A percentile compares a stretch with the other conserved stretches of the same genome.
phyloP scores from a whole-genome alignment of 805 yeast genomes.

The Saccharomycopsis fermentans region DNA sequence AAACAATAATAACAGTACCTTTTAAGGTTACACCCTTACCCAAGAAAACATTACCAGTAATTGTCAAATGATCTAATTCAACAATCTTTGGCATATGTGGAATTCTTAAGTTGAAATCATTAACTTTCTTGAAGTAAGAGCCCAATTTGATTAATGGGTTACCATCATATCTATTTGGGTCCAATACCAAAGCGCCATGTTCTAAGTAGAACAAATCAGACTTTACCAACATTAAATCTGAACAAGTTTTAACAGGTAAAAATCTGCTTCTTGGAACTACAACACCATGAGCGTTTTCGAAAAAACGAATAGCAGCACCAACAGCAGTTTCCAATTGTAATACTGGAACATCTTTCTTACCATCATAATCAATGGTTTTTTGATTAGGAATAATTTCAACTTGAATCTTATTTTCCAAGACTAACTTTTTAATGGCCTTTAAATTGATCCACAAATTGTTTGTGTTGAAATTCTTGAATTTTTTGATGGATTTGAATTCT shows the following conservation, averaged over 20 bases:
- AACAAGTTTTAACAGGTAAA: conserved; percentile 95
- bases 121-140: conserved; percentile 91
- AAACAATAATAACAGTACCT: conserved; percentile 96
- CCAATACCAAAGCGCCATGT: conserved; percentile 83
- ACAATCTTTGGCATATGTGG: conserved; percentile 93
- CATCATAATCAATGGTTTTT: conserved; percentile 61
- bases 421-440: conserved; percentile 85
- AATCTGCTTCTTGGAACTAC: conserved; percentile 97
- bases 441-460: conserved; percentile 96
- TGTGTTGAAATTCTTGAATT: conserved; percentile 96
- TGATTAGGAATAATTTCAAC: conserved; percentile 94
- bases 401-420: conserved; percentile 70
- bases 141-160: conserved; percentile 95
- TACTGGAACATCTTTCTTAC: conserved; percentile 71
- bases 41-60: conserved; percentile 89
- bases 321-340: conserved; percentile 97
- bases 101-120: conserved; percentile 80
- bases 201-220: conserved; percentile 85
- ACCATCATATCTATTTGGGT: conserved; percentile 77
- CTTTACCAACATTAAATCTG: conserved; percentile 88
- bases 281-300: conserved; percentile 91
- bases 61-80: conserved; percentile 94
- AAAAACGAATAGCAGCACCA: conserved; percentile 97
- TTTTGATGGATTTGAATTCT: conserved; percentile 95
- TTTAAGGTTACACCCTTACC: conserved; percentile 86